Percentiles rank a stretch among this genome's conserved stretches.
Conservation (phyloP, 495 filamentous ascomycete species). For the Penicillium antarcticum region DNA sequence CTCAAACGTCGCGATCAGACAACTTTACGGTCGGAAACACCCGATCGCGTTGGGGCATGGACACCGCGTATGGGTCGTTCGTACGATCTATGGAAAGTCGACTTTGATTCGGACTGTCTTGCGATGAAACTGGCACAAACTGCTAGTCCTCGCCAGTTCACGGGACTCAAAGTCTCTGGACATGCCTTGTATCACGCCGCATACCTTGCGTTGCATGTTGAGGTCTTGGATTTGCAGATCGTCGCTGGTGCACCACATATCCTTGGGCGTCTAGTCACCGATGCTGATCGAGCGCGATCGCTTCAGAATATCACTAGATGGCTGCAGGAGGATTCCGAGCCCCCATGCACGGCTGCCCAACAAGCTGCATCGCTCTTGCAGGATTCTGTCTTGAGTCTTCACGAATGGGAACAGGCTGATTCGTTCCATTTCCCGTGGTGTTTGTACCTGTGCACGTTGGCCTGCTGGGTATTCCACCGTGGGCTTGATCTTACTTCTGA, state of each 20-base stretch:
- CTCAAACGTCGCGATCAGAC: conserved; percentile 55
- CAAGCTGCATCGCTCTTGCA: conserved; percentile 48
- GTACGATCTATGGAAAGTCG: conserved; percentile 52
- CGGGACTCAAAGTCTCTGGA: conserved; percentile 36
- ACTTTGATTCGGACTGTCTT: conserved; percentile 47
- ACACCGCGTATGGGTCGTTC: conserved; percentile 44
- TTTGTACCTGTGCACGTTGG: conserved; percentile 52
- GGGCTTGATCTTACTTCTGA: conserved; percentile 10
- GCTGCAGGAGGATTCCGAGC: conserved; percentile 23
- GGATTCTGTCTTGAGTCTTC: conserved; percentile 42
- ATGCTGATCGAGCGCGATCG: conserved; percentile 43
- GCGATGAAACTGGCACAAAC: conserved; percentile 30
- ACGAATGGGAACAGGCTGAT: conserved; percentile 48
- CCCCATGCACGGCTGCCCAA: conserved; percentile 33
- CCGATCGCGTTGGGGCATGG: conserved; percentile 44
- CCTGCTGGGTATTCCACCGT: conserved; percentile 50
- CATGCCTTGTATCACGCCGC: conserved; percentile 50
- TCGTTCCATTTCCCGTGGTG: conserved; percentile 57
- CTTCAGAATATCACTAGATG: conserved; percentile 40
- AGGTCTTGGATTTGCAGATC: conserved; percentile 55
- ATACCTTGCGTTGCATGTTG: conserved; percentile 46
- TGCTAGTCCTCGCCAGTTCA: conserved; percentile 33
- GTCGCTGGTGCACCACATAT: conserved; percentile 52
- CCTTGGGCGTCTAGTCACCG: conserved; percentile 44
- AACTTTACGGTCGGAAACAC: conserved; percentile 35